phyloP scores from a whole-genome alignment of 805 yeast species.

The Metschnikowia continentalis region DNA sequence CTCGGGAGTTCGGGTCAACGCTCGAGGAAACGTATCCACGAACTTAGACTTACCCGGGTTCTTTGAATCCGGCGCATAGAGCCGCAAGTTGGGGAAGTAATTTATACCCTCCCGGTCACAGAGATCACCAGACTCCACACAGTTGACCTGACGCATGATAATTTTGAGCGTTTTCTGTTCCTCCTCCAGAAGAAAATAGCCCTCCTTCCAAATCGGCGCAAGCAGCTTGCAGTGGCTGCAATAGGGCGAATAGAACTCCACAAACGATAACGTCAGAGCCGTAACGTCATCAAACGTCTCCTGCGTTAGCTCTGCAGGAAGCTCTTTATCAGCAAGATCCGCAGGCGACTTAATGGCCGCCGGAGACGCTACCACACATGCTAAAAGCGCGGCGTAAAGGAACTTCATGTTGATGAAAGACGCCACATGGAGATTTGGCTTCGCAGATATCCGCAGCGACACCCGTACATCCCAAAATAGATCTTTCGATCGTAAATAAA shows the following conservation, averaged over 20 bases:
- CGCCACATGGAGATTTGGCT: too few relatives aligned
- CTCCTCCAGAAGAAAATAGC: conserved; percentile 47
- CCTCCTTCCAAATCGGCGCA: conserved; percentile 79
- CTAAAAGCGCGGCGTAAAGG: background rate
- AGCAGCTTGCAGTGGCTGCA: conserved; percentile 77
- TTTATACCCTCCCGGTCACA: conserved; percentile 63
- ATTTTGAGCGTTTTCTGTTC: conserved; percentile 45
- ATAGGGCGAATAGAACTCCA: conserved; percentile 88
- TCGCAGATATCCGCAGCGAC: background rate
- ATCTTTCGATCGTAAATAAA: too few relatives aligned
- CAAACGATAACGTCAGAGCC: conserved; percentile 59
- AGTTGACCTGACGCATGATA: conserved; percentile 73
- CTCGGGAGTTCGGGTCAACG: conserved; percentile 43
- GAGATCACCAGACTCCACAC: conserved; percentile 81
- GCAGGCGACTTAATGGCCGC: background rate
- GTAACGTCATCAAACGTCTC: conserved; percentile 48
- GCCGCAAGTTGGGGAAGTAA: conserved; percentile 66
- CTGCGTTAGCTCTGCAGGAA: conserved; percentile 51
- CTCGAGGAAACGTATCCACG: conserved; percentile 45
- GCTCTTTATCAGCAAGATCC: conserved; percentile 4
- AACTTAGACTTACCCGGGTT: conserved; percentile 26
- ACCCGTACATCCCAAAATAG: background rate
- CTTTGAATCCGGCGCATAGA: conserved; percentile 55
- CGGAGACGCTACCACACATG: background rate
- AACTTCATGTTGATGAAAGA: background rate